Evolutionary conservation across 192 early-diverging fungal genomes (phyloP), one percentile per base, ranked within the genome.

Genomic region (Allomyces javanicus): DNA sequence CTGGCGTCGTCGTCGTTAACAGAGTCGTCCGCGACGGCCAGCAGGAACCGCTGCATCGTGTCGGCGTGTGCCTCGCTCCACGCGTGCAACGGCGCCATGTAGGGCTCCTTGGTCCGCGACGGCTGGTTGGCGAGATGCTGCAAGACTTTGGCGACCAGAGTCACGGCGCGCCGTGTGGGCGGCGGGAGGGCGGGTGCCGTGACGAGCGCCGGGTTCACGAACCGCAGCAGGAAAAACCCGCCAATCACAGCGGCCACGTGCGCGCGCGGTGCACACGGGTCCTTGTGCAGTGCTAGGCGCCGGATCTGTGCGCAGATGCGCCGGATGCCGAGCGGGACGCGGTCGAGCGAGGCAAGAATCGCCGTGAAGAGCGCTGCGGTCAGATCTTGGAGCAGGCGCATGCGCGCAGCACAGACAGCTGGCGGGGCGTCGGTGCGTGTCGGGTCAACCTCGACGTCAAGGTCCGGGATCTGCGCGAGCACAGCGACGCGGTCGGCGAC

Each of bases 301-400:
- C 89, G 80, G 78, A 97, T 96, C 75, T 97, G 93, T 68, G 96
- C 96, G 74, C 95, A 97, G 63, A 97, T 94, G 92, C 93, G 96
- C 14, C 93, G 83, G 73, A 97, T 96, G 26, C 93, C 95, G 70
- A 92, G 95, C 4, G 95, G 95, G 14, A 91, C 89, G 66, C 87
- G 80, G 65, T 93, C 86, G 12, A 87, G 76, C 23, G 88, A 86
- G n/a, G 77, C 76, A 22, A 96, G 83, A 62, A 97, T 93, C 12
- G 88, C 94, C 64, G 82, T 80, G 61, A 97, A 74, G 71, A 97
- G 93, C 22, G 79, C 78, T 65, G 87, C 85, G 25, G 90, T 84
- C 50, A 96, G 89, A 21, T 92, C 89, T 76, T 86, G 89, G 27
- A 96, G 73, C 75, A 87, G 89, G 26, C 76, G 77, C 14, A 92